phyloP scores from a whole-genome alignment of 164 flowering plant species.

The Tinospora cordifolia region DNA sequence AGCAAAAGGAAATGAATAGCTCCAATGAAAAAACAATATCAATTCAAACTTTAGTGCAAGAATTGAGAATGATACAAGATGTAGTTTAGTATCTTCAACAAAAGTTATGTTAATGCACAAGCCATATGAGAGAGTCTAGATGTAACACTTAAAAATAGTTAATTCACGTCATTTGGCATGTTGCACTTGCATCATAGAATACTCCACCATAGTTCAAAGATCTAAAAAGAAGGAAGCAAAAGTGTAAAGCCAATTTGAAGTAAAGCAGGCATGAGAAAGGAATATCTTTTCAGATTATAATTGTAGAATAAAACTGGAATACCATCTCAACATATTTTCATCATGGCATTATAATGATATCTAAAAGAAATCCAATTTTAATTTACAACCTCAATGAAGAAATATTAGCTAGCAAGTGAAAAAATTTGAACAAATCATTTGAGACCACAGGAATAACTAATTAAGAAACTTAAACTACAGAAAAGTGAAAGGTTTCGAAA shows the following conservation, averaged over 20 bases:
- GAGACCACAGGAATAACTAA: too few relatives aligned
- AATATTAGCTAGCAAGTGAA: too few relatives aligned
- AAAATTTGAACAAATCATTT: too few relatives aligned
- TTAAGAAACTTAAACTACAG: too few relatives aligned
- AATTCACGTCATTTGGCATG: neutral
- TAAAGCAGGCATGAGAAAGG: neutral
- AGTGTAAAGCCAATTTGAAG: neutral
- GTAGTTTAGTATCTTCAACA: too few relatives aligned
- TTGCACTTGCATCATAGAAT: neutral
- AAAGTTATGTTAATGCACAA: too few relatives aligned
- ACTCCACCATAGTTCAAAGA: neutral
- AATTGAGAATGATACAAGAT: neutral
- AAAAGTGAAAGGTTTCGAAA: too few relatives aligned
- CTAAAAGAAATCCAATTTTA: neutral
- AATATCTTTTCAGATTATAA: neutral
- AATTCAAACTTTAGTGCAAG: neutral
- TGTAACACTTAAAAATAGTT: neutral
- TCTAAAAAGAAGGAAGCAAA: too few relatives aligned
- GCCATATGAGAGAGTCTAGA: neutral
- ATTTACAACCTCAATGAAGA: neutral
- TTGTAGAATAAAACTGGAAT: neutral
- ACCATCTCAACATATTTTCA: neutral
- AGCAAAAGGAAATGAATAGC: neutral
- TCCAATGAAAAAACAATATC: neutral
- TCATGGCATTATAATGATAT: too few relatives aligned